Evolutionary conservation across 306 rosid genomes (phyloP).

Genomic region (Rosa lucieae): DNA sequence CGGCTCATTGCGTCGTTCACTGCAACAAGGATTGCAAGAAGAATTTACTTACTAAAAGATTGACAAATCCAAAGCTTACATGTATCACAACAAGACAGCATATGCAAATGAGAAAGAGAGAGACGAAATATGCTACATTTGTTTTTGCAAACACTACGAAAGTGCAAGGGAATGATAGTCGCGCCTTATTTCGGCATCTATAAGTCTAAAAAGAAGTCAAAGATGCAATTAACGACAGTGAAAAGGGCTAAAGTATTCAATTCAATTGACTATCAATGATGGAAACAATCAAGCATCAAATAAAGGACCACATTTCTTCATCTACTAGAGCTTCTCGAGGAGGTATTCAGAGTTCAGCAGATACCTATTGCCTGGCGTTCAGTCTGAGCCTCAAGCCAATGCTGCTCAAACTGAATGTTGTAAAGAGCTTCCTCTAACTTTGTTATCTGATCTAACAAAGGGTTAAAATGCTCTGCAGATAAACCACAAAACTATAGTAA

Average conservation of each 20-base stretch:
- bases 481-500: constrained; percentile 22
- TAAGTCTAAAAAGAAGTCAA: background rate
- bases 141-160: background rate
- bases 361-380: constrained; percentile 69
- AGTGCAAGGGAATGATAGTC: background rate
- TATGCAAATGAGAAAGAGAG: background rate
- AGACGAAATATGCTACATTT: background rate
- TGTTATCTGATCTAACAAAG: constrained; percentile 54
- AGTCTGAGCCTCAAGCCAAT: constrained; percentile 86
- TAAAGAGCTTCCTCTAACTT: constrained; percentile 77
- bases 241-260: background rate
- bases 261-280: background rate
- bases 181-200: background rate
- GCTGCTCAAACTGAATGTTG: constrained; percentile 79
- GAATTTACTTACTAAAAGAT: background rate
- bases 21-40: constrained; percentile 20
- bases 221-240: background rate
- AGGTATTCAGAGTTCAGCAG: background rate
- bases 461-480: constrained; percentile 59
- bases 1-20: constrained; percentile 56
- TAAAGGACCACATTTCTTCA: background rate
- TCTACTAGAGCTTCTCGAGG: background rate
- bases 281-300: background rate
- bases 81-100: background rate
- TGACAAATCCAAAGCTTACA: background rate